These are phyloP conservation scores for Microdochium bolleyi DNA, from an alignment of 2,329 filamentous ascomycete species.

Conservation along the genomic window DNA sequence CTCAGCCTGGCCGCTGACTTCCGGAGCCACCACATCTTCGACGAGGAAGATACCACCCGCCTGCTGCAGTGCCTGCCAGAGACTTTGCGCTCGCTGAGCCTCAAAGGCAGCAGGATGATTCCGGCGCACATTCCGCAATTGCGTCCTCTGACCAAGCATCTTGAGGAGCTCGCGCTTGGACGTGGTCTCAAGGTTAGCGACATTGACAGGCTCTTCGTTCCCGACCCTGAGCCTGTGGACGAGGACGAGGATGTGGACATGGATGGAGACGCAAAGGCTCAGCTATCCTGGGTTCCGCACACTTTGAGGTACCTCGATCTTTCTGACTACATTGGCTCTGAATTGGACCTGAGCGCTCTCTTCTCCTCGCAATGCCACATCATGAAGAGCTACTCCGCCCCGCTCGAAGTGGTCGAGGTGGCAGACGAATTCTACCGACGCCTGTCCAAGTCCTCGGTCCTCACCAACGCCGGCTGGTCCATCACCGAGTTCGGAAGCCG, in stretches of 20 bases:
- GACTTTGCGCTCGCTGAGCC: constrained; percentile 63
- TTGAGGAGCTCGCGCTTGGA: constrained; percentile 71
- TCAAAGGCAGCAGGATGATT: constrained; percentile 68
- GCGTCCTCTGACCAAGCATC: constrained; percentile 57
- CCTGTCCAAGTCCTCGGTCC: constrained; percentile 55
- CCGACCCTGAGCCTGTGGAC: constrained; percentile 24
- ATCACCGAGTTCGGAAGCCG: constrained; percentile 60
- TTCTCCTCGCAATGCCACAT: constrained; percentile 45
- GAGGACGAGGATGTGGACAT: constrained; percentile 13
- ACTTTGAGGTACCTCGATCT: constrained; percentile 70
- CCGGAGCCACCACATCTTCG: constrained; percentile 63
- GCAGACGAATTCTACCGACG: constrained; percentile 59
- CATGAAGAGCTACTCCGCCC: constrained; percentile 51
- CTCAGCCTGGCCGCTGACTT: constrained; percentile 68
- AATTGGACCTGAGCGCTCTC: constrained; percentile 49
- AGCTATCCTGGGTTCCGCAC: constrained; percentile 42
- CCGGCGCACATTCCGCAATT: constrained; percentile 56
- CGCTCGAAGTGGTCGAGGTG: constrained; percentile 71
- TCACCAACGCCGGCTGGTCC: constrained; percentile 59
- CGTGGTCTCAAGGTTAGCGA: constrained; percentile 58
- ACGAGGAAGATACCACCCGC: constrained; percentile 53
- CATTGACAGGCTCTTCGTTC: constrained; percentile 56
- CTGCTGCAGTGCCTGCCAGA: constrained; percentile 59
- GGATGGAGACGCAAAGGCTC: constrained; percentile 12
- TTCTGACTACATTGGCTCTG: constrained; percentile 58